Conservation (phyloP, 345 rosid species). For the Mallotus nudiflorus region DNA sequence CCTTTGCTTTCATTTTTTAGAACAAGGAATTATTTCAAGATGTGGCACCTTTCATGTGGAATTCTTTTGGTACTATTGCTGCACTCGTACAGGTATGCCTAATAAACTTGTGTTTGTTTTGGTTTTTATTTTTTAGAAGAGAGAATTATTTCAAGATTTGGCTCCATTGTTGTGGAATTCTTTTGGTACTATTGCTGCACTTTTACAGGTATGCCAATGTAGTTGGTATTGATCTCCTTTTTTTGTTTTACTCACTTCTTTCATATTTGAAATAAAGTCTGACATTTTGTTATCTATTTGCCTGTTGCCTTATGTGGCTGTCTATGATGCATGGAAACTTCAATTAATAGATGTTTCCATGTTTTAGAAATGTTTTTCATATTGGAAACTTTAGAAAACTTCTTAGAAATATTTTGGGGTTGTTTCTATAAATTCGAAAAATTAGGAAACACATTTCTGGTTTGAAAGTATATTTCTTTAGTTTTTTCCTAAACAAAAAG, state of each 20-base stretch:
- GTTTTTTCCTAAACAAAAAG: no score
- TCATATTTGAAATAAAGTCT: background rate
- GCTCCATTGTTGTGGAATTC: conserved; percentile 93
- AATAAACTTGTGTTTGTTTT: conserved; percentile 30
- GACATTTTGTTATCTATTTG: background rate
- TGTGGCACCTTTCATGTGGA: conserved; percentile 34
- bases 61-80: conserved; percentile 38
- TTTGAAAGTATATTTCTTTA: no score
- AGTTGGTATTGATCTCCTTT: background rate
- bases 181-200: conserved; percentile 76
- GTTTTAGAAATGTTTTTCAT: no score
- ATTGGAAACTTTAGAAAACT: no score
- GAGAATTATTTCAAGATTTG: conserved; percentile 94
- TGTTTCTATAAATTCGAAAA: no score
- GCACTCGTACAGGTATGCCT: conserved; percentile 38
- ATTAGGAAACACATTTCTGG: no score
- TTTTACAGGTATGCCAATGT: conserved; percentile 61
- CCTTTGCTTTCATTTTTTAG: conserved; percentile 30
- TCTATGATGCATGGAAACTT: no score
- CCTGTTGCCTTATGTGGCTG: background rate
- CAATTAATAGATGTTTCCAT: no score
- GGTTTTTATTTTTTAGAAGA: conserved; percentile 57
- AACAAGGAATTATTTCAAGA: conserved; percentile 40
- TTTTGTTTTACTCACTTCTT: background rate
- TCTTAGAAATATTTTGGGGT: no score